Evolutionary conservation across 768 basidiomycete genomes (phyloP).

Genomic region (Goffeauzyma gilvescens): DNA sequence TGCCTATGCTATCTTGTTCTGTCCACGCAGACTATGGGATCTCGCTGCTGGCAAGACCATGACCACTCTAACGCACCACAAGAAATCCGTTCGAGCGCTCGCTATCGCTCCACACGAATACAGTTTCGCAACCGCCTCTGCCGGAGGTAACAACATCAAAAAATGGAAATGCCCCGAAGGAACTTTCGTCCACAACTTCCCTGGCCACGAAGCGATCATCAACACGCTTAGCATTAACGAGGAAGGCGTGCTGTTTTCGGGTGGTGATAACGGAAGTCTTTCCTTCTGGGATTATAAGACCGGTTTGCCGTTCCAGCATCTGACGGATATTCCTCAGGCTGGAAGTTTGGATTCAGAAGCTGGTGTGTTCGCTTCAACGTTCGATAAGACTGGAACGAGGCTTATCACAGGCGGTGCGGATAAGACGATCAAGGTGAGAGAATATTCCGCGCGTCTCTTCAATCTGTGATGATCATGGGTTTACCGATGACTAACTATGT

Average conservation of each 20-base stretch:
- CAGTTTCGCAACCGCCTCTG: conserved; percentile 82
- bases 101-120: conserved; percentile 93
- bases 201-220: conserved; percentile 92
- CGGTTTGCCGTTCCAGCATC: conserved; percentile 80
- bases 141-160: conserved; percentile 99
- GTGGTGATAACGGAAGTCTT: conserved; percentile 82
- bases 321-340: conserved; percentile 86
- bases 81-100: conserved; percentile 85
- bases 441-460: background rate
- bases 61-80: conserved; percentile 96
- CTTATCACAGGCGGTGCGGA: conserved; percentile 82
- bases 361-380: conserved; percentile 83
- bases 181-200: conserved; percentile 84
- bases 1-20: too few relatives aligned
- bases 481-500: background rate
- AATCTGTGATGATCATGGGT: background rate
- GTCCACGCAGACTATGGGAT: conserved; percentile 63
- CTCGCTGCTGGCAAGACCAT: conserved; percentile 92
- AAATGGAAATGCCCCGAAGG: conserved; percentile 99
- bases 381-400: conserved; percentile 84
- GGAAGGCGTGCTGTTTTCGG: conserved; percentile 93
- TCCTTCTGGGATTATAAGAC: conserved; percentile 90
- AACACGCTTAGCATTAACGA: conserved; percentile 84
- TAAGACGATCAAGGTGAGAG: conserved; percentile 84
- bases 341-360: conserved; percentile 97